Conservation (phyloP, 129 eudicot species). For the Arctium minus region DNA sequence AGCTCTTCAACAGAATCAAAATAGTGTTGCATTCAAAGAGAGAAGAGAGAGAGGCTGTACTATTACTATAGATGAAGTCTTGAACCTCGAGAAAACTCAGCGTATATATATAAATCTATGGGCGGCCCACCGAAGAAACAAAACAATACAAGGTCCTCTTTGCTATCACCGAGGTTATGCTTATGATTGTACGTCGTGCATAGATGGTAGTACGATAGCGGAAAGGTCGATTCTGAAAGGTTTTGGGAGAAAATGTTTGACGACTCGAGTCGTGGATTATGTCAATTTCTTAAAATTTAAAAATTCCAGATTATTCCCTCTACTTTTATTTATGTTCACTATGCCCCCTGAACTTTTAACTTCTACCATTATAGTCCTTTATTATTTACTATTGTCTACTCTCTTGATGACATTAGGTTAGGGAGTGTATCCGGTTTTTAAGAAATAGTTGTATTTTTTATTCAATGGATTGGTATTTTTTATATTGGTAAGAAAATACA, state of each 20-base stretch:
- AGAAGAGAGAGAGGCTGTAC: not conserved
- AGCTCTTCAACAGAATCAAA: not conserved
- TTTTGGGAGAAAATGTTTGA: not conserved
- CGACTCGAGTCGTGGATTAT: not conserved
- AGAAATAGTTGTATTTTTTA: too few relatives aligned
- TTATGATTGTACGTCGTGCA: conserved; percentile 4
- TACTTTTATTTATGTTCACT: not conserved
- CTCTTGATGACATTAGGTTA: too few relatives aligned
- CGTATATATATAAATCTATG: conserved; percentile 9
- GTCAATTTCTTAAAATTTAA: not conserved
- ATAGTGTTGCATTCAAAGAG: not conserved
- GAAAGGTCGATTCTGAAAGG: not conserved
- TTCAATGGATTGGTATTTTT: not conserved
- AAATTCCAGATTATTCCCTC: not conserved
- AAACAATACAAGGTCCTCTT: conserved; percentile 4
- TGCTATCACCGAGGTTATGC: not conserved
- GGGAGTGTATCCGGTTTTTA: too few relatives aligned
- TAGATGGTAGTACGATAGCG: not conserved
- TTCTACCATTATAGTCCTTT: not conserved
- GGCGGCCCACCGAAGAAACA: conserved; percentile 18
- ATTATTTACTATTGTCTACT: too few relatives aligned
- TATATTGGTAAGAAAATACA: not conserved
- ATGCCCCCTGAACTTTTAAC: not conserved
- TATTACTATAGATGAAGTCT: not conserved
- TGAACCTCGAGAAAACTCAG: not conserved